Conservation (phyloP, 768 basidiomycete species). For the Candolleomyces aberdarensis region DNA sequence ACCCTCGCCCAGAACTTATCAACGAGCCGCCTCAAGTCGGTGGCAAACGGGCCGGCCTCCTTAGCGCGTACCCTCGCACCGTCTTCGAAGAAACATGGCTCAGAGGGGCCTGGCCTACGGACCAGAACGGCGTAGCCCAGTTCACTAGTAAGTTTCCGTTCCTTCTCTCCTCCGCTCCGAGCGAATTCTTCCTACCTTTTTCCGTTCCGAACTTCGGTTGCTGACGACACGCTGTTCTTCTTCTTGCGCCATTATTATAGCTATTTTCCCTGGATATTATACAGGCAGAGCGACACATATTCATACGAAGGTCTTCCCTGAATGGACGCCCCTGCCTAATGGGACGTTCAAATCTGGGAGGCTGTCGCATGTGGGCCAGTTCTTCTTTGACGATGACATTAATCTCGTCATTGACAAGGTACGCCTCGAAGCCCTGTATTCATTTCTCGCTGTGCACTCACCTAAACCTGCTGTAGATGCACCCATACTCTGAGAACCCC, state of each 20-base stretch:
- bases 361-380: conserved; percentile 49
- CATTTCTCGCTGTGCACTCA: background rate
- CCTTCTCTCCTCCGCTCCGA: background rate
- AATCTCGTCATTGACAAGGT: conserved; percentile 48
- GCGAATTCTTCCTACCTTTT: too few relatives aligned
- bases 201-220: too few relatives aligned
- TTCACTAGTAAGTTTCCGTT: conserved; percentile 42
- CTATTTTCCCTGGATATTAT: conserved; percentile 56
- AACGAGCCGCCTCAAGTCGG: conserved; percentile 45
- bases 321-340: conserved; percentile 42
- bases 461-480: conserved; percentile 32
- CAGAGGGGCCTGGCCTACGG: conserved; percentile 53
- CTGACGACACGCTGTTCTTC: too few relatives aligned
- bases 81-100: conserved; percentile 42
- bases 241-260: conserved; percentile 20
- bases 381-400: conserved; percentile 55
- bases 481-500: conserved; percentile 49
- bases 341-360: conserved; percentile 43
- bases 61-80: conserved; percentile 44
- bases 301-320: conserved; percentile 52
- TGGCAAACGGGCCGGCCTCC: conserved; percentile 41
- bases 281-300: conserved; percentile 54
- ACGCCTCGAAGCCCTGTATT: background rate
- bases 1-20: conserved; percentile 39
- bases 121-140: conserved; percentile 49